Percentiles rank a stretch among this genome's conserved stretches.
Evolutionary conservation across 257 asterid species (phyloP).

Genomic region (Pogostemon cablin): DNA sequence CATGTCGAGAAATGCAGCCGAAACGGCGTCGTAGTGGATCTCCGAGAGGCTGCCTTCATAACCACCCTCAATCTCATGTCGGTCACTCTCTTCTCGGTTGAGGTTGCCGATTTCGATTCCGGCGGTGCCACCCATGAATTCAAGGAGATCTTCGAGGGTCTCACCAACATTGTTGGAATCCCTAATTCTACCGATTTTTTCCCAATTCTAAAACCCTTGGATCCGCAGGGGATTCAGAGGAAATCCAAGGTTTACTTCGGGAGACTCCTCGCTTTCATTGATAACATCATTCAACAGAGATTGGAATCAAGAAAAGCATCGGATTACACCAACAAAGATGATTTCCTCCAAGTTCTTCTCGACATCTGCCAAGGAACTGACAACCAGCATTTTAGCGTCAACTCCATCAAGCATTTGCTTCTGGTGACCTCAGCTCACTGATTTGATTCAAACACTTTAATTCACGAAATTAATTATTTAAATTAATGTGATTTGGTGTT

Average conservation of each 20-base stretch:
- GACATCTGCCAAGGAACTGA: constrained; percentile 22
- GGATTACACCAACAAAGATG: not conserved
- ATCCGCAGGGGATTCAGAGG: constrained; percentile 37
- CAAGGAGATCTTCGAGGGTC: constrained; percentile 30
- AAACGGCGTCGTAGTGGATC: constrained; percentile 17
- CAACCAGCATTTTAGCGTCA: too few species aligned
- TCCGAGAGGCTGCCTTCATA: constrained; percentile 30
- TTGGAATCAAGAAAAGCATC: not conserved
- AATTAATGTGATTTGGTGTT: too few species aligned
- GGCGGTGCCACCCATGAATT: constrained; percentile 28
- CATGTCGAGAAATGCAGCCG: constrained; percentile 12
- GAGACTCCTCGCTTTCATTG: constrained; percentile 10
- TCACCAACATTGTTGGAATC: constrained; percentile 26
- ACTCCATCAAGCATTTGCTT: too few species aligned
- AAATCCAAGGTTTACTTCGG: not conserved
- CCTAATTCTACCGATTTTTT: constrained; percentile 42
- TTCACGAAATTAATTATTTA: too few species aligned
- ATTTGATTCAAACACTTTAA: too few species aligned
- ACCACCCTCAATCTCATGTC: constrained; percentile 41
- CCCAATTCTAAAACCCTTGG: constrained; percentile 30
- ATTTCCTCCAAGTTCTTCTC: constrained; percentile 26
- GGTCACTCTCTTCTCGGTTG: constrained; percentile 33
- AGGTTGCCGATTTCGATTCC: constrained; percentile 24
- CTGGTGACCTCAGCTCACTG: too few species aligned
- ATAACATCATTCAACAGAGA: constrained; percentile 20